phyloP scores from a whole-genome alignment of 176 grass and related monocot species.

The Hyparrhenia diplandra region DNA sequence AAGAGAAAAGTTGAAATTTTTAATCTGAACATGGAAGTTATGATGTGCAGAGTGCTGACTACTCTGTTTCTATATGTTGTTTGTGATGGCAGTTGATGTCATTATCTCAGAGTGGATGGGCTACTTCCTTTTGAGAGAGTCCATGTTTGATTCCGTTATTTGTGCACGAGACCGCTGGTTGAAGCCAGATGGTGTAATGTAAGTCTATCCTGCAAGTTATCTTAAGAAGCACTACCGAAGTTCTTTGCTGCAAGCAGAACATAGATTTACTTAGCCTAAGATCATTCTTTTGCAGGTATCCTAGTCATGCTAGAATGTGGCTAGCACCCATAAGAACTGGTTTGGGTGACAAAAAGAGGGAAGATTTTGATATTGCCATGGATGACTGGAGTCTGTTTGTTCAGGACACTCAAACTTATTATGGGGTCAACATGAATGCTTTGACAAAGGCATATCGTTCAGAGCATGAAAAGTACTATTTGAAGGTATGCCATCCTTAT shows the following conservation, averaged over 20 bases:
- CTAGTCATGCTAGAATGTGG: constrained; percentile 96
- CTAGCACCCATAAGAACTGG: constrained; percentile 78
- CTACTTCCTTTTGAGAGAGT: constrained; percentile 94
- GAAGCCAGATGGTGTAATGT: constrained; percentile 96
- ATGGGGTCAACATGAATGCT: constrained; percentile 95
- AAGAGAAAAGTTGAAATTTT: neutral
- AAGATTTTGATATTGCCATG: constrained; percentile 74
- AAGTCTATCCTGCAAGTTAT: constrained; percentile 5
- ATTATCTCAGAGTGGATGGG: constrained; percentile 99
- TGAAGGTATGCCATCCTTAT: constrained; percentile 52
- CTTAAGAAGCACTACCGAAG: neutral
- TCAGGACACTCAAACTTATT: constrained; percentile 63
- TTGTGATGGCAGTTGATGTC: constrained; percentile 65
- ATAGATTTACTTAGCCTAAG: neutral
- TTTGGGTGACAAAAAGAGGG: constrained; percentile 74
- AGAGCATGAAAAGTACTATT: constrained; percentile 95
- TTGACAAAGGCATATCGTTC: constrained; percentile 73
- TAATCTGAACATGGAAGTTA: neutral
- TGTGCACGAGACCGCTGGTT: constrained; percentile 86
- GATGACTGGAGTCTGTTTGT: constrained; percentile 80
- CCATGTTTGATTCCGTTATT: constrained; percentile 99
- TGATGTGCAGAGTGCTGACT: neutral
- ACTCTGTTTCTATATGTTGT: constrained; percentile 16
- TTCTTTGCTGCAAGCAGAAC: neutral
- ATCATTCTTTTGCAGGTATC: constrained; percentile 59